phyloP scores from a whole-genome alignment of 768 basidiomycete genomes.

The Amanita subjunquillea region DNA sequence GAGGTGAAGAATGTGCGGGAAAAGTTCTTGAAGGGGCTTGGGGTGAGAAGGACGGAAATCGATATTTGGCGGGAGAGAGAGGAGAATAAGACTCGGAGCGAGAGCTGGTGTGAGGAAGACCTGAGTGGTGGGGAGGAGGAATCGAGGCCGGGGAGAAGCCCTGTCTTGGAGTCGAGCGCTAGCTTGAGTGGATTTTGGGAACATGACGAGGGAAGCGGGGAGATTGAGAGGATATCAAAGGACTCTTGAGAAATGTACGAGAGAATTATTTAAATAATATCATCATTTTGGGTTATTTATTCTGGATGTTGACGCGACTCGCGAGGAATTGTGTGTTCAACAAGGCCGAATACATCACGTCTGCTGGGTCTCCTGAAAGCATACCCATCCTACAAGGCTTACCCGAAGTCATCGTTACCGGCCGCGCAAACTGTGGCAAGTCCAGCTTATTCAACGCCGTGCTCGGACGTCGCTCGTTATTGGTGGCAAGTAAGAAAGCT shows the following conservation, averaged over 20 bases:
- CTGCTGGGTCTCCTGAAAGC: constrained; percentile 23
- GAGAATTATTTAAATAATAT: no score
- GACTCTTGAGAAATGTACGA: constrained; percentile 25
- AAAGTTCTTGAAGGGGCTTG: constrained; percentile 24
- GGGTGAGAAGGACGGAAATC: constrained; percentile 6
- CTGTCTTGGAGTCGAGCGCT: constrained; percentile 1
- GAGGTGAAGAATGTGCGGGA: constrained; percentile 39
- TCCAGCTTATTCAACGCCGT: constrained; percentile 66
- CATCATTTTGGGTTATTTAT: no score
- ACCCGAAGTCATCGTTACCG: constrained; percentile 47
- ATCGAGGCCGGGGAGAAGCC: background rate
- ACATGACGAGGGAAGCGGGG: constrained; percentile 63
- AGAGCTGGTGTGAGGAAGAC: constrained; percentile 6
- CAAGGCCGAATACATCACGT: constrained; percentile 19
- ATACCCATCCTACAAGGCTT: constrained; percentile 30
- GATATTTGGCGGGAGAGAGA: background rate
- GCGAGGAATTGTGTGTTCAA: constrained; percentile 9
- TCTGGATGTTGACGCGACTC: constrained; percentile 4
- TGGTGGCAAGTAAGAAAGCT: constrained; percentile 61
- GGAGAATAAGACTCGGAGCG: constrained; percentile 7
- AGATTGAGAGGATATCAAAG: constrained; percentile 59
- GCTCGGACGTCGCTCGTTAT: constrained; percentile 42
- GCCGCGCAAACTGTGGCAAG: constrained; percentile 74
- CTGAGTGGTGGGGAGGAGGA: background rate
- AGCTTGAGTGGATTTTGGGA: constrained; percentile 47